Evolutionary conservation across 148 eudicot genomes (phyloP), one percentile per base, ranked within the genome.

Genomic region (Heliamphora exappendiculata): DNA sequence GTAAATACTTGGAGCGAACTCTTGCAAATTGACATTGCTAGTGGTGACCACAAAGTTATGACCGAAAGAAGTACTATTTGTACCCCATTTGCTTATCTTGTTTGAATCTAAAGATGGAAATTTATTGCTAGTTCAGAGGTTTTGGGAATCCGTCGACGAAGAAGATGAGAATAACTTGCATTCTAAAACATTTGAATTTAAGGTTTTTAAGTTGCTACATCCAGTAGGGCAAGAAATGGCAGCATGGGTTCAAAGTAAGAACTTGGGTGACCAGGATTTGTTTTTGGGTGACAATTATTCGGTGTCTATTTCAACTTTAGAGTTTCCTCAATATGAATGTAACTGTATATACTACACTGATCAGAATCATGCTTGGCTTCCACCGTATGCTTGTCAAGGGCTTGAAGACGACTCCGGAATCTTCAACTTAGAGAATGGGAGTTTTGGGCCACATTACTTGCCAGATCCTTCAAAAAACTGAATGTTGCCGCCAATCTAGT

Each of bases 271-370:
- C 1, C 45, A 50, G 8, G 75, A 58, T n/a, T 45, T 70, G 34
- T 70, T 72, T 17, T 22, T 53, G 39, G 63, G 75, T 3, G 75
- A 51, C 76, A 73, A 55, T 37, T 17, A 55, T 42, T 42, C 45
- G 7, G 45, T 42, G 45, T 42, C 5, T 42, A 42, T 42, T 42
- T 42, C 45, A 42, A 42, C 45, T 7, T 42, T 7, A 42, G 45
- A 42, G 7, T 42, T 42, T 42, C 45, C 45, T 42, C 5, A 7
- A 3, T 42, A 7, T 7, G 3, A 50, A 50, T 50, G 13, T 14
- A 50, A 50, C 17, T 57, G 62, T 10, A 57, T 22, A 4, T 42
- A 42, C 7, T 20, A 13, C 7, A 44, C 26, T 0, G 7, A 20
- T 59, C 29, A 70, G 24, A 50, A 8, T 45, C 22, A 54, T 41